phyloP scores from a whole-genome alignment of 805 yeast genomes.

The Isabelozyma rhagii region DNA sequence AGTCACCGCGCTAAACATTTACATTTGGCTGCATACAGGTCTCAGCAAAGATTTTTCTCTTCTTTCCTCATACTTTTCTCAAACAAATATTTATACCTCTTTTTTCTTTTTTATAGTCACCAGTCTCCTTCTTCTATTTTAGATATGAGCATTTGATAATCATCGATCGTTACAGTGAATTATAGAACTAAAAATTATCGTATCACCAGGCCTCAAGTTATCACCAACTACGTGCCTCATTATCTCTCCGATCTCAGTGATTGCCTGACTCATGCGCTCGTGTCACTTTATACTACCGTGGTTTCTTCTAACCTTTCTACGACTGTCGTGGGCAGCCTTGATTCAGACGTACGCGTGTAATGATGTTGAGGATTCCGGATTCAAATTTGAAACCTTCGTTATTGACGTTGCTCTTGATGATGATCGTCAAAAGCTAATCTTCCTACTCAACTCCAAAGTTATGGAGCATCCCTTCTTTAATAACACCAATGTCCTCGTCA shows the following conservation, averaged over 20 bases:
- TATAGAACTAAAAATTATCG: too few relatives aligned
- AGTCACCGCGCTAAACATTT: too few relatives aligned
- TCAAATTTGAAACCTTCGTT: conserved; percentile 21
- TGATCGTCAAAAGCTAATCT: conserved; percentile 23
- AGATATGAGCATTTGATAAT: too few relatives aligned
- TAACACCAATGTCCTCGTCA: conserved; percentile 17
- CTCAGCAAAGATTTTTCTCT: too few relatives aligned
- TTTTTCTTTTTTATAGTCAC: too few relatives aligned
- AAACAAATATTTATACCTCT: too few relatives aligned
- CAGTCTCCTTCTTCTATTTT: too few relatives aligned
- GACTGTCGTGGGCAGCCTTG: conserved; percentile 6
- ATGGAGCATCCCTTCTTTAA: conserved; percentile 3
- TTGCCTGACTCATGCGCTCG: not conserved
- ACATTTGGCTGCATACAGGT: too few relatives aligned
- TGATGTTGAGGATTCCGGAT: conserved; percentile 1
- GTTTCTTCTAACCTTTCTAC: conserved; percentile 5
- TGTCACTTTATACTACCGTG: conserved; percentile 4
- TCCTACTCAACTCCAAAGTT: conserved; percentile 33
- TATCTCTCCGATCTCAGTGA: not conserved
- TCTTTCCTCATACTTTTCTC: too few relatives aligned
- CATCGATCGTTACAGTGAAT: too few relatives aligned
- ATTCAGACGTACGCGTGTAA: conserved; percentile 16
- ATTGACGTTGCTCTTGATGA: conserved; percentile 36
- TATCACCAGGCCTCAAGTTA: too few relatives aligned
- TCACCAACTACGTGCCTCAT: not conserved